Evolutionary conservation across 176 grass and related monocot species (phyloP), one percentile per base, ranked within the genome.

Genomic region (Cenchrus purpureus): DNA sequence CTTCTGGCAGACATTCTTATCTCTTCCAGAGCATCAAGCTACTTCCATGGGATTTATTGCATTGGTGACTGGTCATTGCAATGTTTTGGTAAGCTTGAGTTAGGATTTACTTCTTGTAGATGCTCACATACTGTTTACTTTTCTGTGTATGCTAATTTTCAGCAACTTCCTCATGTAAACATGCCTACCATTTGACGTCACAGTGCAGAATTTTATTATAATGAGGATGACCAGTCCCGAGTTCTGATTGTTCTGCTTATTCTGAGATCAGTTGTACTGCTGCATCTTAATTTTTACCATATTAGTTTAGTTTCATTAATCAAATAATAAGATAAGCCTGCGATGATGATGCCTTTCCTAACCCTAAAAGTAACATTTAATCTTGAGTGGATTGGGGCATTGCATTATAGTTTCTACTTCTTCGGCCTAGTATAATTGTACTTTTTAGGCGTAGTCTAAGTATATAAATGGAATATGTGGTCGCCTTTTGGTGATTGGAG

Each of bases 1-100:
- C 34, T 79, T 85, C 48, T 72, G 86, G 77, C 65, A 92, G 90
- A 82, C 83, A 80, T 92, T 89, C 87, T 83, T 92, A 65, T 92
- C 90, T 86, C 91, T 93, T 86, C 91, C 91, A 64, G 79, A 88
- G 74, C 25, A 44, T 13, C 50, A 84, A 83, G 88, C 82, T 48
- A 93, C 78, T 88, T 79, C 88, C 65, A 81, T 45, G 71, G 88
- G 91, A 86, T 86, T 90, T 70, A 79, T 93, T 86, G 86, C 88
- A 86, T 85, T 86, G 86, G 83, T 88, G 71, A 71, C 74, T 79
- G 88, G 83, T 71, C 82, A 90, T 86, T 64, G 31, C 28, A 90
- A 90, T 86, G 81, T 76, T 83, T 52, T 49, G 87, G 90, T 92
- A 86, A 86, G 79, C 56, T 70, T 83, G 54, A 69, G 40, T 76